phyloP scores from a whole-genome alignment of 225 moss, liverwort and hornwort species.

The Pseudisothecium myosuroides region DNA sequence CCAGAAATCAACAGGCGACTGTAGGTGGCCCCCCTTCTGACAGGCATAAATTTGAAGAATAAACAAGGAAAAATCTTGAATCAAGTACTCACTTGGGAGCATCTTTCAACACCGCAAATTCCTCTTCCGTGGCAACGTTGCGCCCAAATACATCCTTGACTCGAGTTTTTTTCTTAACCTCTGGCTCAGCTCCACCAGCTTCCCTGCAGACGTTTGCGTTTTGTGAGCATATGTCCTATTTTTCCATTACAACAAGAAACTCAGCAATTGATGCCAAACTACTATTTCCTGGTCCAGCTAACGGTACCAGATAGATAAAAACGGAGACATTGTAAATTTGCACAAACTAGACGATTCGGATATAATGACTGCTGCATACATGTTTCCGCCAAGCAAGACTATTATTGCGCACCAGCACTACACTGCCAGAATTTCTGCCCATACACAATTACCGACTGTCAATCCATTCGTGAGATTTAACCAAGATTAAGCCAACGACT shows the following conservation, averaged over 20 bases:
- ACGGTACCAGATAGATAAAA: not conserved
- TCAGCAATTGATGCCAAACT: not conserved
- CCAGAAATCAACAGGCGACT: not conserved
- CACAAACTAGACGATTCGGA: not conserved
- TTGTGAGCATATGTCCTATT: not conserved
- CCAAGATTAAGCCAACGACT: not conserved
- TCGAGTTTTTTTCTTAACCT: conserved; percentile 41
- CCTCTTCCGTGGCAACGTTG: conserved; percentile 82
- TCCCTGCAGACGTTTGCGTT: conserved; percentile 24
- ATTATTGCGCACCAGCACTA: not conserved
- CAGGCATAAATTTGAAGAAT: not conserved
- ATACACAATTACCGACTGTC: not conserved
- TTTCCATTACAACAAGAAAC: not conserved
- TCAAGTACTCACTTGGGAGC: conserved; percentile 59
- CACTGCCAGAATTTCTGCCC: not conserved
- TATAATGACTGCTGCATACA: not conserved
- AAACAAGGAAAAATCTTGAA: not conserved
- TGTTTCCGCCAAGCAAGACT: not conserved
- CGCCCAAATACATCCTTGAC: conserved; percentile 95
- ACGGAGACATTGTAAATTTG: not conserved
- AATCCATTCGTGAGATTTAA: not conserved
- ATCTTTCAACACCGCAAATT: conserved; percentile 84
- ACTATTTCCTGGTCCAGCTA: not conserved
- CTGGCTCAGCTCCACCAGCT: conserved; percentile 18
- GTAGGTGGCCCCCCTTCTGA: not conserved